Percentiles rank a stretch among this genome's conserved stretches.
These are phyloP conservation scores for Pythium periplocum DNA, from an alignment of 352 stramenopile genomes.

Conservation along the genomic window DNA sequence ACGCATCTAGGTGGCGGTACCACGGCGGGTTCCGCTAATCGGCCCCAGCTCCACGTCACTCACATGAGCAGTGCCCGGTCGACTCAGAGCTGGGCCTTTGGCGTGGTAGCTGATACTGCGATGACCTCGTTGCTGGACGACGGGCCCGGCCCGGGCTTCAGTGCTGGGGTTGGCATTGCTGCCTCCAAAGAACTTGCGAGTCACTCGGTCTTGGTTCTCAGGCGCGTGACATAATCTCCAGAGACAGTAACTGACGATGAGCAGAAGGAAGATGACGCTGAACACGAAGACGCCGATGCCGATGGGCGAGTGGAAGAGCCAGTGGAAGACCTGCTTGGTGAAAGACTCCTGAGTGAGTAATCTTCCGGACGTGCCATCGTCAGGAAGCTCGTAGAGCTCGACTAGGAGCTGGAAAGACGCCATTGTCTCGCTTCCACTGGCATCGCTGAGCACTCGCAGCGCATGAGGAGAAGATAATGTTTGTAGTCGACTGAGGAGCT, in stretches of 20 bases:
- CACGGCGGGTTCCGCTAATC: too few relatives aligned
- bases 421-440: constrained; percentile 1
- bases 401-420: constrained; percentile 35
- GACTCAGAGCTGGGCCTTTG: too few relatives aligned
- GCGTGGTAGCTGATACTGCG: too few relatives aligned
- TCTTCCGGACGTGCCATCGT: not conserved
- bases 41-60: too few relatives aligned
- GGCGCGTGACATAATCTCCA: constrained; percentile 52
- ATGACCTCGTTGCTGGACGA: too few relatives aligned
- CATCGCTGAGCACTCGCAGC: constrained; percentile 5
- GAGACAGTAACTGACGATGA: constrained; percentile 42
- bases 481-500: too few relatives aligned
- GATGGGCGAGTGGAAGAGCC: constrained; percentile 39
- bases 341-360: constrained; percentile 56
- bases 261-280: constrained; percentile 27
- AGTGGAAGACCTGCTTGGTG: constrained; percentile 31
- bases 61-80: too few relatives aligned
- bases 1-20: too few relatives aligned
- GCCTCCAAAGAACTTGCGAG: constrained; percentile 10
- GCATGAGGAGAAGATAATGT: constrained; percentile 6
- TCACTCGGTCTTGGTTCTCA: constrained; percentile 51
- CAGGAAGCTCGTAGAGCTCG: constrained; percentile 30
- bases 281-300: constrained; percentile 50
- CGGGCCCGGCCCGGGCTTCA: too few relatives aligned
- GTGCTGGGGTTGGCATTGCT: not conserved